phyloP scores from a whole-genome alignment of 768 basidiomycete species.

The Russula brevipes region DNA sequence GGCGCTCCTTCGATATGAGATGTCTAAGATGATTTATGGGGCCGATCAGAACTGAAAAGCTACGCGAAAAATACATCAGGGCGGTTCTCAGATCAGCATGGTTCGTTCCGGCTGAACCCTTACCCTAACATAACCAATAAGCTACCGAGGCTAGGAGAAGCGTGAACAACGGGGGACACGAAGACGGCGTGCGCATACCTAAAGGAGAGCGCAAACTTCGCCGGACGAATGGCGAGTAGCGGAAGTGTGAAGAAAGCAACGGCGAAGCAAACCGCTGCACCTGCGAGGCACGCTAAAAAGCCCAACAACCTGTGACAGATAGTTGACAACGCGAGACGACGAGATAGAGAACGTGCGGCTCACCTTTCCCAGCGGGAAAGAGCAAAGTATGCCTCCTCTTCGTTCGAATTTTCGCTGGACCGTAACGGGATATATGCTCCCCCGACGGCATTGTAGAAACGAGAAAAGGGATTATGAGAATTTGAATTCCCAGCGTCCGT shows the following conservation, averaged over 20 bases:
- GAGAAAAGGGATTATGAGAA: slow-evolving; percentile 61
- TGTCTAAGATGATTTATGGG: slow-evolving; percentile 93
- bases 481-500: slow-evolving; percentile 31
- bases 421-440: slow-evolving; percentile 86
- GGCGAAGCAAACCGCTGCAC: slow-evolving; percentile 90
- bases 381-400: slow-evolving; percentile 95
- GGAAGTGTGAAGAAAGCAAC: slow-evolving; percentile 84
- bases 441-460: slow-evolving; percentile 83
- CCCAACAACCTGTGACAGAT: slow-evolving; percentile 62
- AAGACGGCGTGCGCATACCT: slow-evolving; percentile 42
- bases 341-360: slow-evolving; percentile 22
- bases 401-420: slow-evolving; percentile 75
- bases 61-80: slow-evolving; percentile 28
- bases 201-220: slow-evolving; percentile 89
- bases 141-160: slow-evolving; percentile 62
- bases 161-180: not conserved
- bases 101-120: slow-evolving; percentile 27
- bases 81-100: not conserved
- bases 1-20: slow-evolving; percentile 69
- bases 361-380: slow-evolving; percentile 91
- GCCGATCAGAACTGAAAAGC: slow-evolving; percentile 81
- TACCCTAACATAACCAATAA: slow-evolving; percentile 95
- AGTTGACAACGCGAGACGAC: not conserved
- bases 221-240: slow-evolving; percentile 63
- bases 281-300: slow-evolving; percentile 83